Evolutionary conservation across 768 basidiomycete genomes (phyloP), one percentile per base, ranked within the genome.

Genomic region (Mycena polygramma): DNA sequence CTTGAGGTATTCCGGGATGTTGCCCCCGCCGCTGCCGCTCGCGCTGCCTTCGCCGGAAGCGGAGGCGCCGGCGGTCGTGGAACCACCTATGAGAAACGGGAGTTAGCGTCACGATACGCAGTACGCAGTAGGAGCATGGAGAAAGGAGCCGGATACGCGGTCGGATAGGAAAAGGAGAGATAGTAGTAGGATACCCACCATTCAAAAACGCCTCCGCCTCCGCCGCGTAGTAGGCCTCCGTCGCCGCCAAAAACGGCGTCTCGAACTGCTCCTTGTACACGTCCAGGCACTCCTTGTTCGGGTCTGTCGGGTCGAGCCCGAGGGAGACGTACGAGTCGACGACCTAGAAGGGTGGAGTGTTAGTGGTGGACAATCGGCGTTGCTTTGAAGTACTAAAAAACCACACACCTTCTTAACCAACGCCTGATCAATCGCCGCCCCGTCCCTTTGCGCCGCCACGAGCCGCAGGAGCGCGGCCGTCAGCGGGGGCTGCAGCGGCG

Each of bases 241-340:
- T 98, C 7, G 94, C 92, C 0, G 86, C 86, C 68, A 99, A 87
- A 87, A 99, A 98, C 0, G 96, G 94, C 2, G 81, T 79, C 79
- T 99, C 96, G 79, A 99, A 94, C 76, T 95, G 91, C 69, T 94
- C 91, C 78, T 89, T 91, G 88, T 99, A 99, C 30, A 98, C 91
- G 66, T 98, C 95, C 52, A 98, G 91, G 70, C 95, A 96, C 39
- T 92, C 91, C 76, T 95, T 95, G 86, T 96, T 94, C 77, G 93
- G 91, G 82, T 99, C 95, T 60, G 88, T 85, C 74, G 97, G 94
- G 78, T 99, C 97, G 49, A 99, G 84, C 46, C 98, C 97, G 26
- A 99, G 91, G 2, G 96, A 96, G 35, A 99, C 93, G 76, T 98
- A 95, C 15, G 94, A 97, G 76, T 97, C 96, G 66, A 99, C 90